phyloP scores from a whole-genome alignment of 1,284 basidiomycete genomes.

The Ustilago vetiveriae region DNA sequence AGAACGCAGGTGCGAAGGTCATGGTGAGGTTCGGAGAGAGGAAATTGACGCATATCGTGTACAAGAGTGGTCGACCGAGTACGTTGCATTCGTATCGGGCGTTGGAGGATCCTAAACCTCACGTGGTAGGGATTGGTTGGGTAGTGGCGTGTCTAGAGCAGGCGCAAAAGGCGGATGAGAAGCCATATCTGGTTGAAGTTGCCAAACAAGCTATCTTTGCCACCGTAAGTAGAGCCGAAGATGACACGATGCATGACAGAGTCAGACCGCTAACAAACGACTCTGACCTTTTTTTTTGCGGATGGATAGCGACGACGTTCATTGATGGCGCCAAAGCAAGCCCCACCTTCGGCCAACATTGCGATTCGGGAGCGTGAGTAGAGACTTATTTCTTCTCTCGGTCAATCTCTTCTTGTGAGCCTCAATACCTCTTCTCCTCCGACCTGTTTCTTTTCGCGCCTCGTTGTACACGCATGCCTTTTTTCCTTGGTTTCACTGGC shows the following conservation, averaged over 20 bases:
- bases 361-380: constrained; percentile 54
- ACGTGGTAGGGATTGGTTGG: constrained; percentile 60
- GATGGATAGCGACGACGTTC: constrained; percentile 34
- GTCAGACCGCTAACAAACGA: neutral
- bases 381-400: neutral
- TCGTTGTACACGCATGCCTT: constrained; percentile 9
- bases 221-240: constrained; percentile 34
- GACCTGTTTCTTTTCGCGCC: neutral
- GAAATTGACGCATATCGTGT: constrained; percentile 58
- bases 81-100: constrained; percentile 53
- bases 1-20: constrained; percentile 55
- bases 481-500: constrained; percentile 27
- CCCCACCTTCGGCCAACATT: constrained; percentile 26
- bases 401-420: constrained; percentile 56
- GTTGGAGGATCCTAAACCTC: constrained; percentile 42
- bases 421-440: constrained; percentile 57
- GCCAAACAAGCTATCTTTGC: constrained; percentile 59
- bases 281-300: neutral
- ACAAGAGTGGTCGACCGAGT: constrained; percentile 55
- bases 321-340: constrained; percentile 45
- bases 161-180: constrained; percentile 48
- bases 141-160: constrained; percentile 52
- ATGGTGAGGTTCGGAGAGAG: constrained; percentile 42
- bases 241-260: neutral
- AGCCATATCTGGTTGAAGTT: constrained; percentile 58